Conservation (phyloP, 2,329 filamentous ascomycete species). For the Venturia pyrina region DNA sequence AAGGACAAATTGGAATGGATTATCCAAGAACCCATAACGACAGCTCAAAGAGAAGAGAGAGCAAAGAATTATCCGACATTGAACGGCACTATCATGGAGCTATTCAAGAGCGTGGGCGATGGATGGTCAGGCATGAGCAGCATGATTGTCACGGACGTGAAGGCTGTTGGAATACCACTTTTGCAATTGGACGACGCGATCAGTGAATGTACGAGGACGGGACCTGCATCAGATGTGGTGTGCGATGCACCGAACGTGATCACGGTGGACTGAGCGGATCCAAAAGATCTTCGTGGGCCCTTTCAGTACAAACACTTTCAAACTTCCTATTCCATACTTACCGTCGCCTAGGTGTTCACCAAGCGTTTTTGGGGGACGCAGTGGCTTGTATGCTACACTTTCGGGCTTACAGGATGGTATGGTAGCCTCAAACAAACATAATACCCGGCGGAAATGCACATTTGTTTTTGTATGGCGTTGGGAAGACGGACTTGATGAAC, state of each 20-base stretch:
- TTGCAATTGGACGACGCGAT: constrained; percentile 29
- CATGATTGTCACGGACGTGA: constrained; percentile 27
- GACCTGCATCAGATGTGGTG: not conserved
- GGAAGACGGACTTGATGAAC: not conserved
- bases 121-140: constrained; percentile 29
- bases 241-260: not conserved
- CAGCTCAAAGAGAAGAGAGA: constrained; percentile 19
- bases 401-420: not conserved
- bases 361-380: not conserved
- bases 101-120: constrained; percentile 23
- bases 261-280: not conserved
- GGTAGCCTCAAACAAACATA: not conserved
- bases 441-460: constrained; percentile 6
- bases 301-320: not conserved
- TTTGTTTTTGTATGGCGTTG: constrained; percentile 1
- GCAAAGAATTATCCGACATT: constrained; percentile 23
- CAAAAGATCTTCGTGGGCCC: not conserved
- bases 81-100: constrained; percentile 22
- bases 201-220: constrained; percentile 16
- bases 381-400: not conserved
- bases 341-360: not conserved
- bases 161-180: constrained; percentile 27
- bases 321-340: not conserved
- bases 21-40: constrained; percentile 23
- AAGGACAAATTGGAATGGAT: constrained; percentile 27